Evolutionary conservation across 768 basidiomycete genomes (phyloP).

Genomic region (Xerocomus potaroensis): DNA sequence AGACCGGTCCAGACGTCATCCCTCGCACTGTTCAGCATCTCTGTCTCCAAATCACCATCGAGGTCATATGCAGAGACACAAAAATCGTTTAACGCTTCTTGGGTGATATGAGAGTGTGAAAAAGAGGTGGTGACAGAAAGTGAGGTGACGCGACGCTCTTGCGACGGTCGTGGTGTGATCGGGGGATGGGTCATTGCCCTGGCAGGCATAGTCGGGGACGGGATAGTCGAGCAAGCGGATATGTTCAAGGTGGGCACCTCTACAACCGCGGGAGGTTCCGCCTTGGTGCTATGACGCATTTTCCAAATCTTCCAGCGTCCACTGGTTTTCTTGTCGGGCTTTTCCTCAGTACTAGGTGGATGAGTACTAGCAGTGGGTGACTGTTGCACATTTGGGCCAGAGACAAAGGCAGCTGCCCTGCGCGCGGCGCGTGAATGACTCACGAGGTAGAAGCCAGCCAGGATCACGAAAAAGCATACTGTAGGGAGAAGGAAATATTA

Average conservation of each 20-base stretch:
- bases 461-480: constrained; percentile 23
- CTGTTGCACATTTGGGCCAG: neutral
- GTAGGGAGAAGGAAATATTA: constrained; percentile 4
- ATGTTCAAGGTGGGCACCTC: neutral
- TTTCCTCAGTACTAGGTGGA: neutral
- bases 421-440: constrained; percentile 10
- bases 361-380: constrained; percentile 3
- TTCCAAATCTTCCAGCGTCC: constrained; percentile 18
- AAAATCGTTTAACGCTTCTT: constrained; percentile 23
- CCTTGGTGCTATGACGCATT: constrained; percentile 4
- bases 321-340: constrained; percentile 1
- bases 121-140: constrained; percentile 22
- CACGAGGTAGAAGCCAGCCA: constrained; percentile 28
- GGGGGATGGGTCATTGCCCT: neutral
- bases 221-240: neutral
- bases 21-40: constrained; percentile 22
- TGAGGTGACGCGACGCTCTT: constrained; percentile 16
- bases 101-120: constrained; percentile 20
- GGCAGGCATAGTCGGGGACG: neutral
- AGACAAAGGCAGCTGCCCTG: constrained; percentile 1
- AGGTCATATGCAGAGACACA: constrained; percentile 24
- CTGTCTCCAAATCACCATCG: constrained; percentile 22
- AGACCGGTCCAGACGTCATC: constrained; percentile 18
- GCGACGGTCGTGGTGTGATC: constrained; percentile 6
- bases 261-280: neutral